Percentiles rank a stretch among this genome's conserved stretches.
Conservation (phyloP, 139 green algal genomes). For the Asterochloris erici region DNA sequence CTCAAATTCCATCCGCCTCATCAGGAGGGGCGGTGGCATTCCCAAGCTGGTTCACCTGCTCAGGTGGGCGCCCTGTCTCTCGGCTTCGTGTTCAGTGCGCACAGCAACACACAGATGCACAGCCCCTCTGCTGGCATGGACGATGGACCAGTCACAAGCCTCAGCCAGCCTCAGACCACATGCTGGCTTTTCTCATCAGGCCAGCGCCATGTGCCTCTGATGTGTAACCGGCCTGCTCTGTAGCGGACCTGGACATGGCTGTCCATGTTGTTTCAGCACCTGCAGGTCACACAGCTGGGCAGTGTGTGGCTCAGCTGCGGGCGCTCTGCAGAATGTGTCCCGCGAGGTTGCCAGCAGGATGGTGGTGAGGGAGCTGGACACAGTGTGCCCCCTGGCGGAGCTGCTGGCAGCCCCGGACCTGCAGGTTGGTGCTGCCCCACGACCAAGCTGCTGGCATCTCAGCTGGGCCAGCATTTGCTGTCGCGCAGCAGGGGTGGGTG, state of each 20-base stretch:
- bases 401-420: slow-evolving; percentile 44
- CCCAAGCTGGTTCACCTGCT: slow-evolving; percentile 55
- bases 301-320: slow-evolving; percentile 46
- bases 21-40: slow-evolving; percentile 55
- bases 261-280: neutral
- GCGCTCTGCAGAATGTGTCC: slow-evolving; percentile 71
- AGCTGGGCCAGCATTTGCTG: neutral
- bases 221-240: neutral
- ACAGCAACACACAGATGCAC: neutral
- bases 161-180: neutral
- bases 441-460: neutral
- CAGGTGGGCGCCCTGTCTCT: neutral
- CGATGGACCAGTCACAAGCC: too few species aligned
- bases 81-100: neutral
- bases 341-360: slow-evolving; percentile 57
- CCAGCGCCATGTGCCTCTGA: neutral
- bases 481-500: too few species aligned
- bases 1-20: slow-evolving; percentile 49
- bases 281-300: slow-evolving; percentile 9
- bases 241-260: neutral
- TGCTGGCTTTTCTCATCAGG: neutral
- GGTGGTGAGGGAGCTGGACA: slow-evolving; percentile 35
- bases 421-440: neutral
- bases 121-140: too few species aligned
- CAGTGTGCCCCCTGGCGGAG: slow-evolving; percentile 44